Percentiles rank a stretch among this genome's conserved stretches.
phyloP scores from a whole-genome alignment of 2,329 filamentous ascomycete species.

The Ceratocystis ficicola region DNA sequence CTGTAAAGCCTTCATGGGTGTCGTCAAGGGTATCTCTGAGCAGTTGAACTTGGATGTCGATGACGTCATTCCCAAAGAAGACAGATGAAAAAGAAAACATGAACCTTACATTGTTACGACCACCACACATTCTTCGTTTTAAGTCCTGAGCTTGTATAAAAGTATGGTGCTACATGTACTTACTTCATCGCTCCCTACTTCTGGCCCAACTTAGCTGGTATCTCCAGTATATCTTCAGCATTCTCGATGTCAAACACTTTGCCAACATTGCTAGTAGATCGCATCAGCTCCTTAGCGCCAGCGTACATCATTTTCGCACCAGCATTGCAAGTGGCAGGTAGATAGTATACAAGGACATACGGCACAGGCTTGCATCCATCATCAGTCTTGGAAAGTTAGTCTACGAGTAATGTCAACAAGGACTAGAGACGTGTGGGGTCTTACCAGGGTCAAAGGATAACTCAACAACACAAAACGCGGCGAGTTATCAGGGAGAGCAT shows the following conservation, averaged over 20 bases:
- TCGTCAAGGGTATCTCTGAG: slow-evolving; percentile 60
- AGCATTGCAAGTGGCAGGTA: slow-evolving; percentile 80
- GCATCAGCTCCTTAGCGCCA: slow-evolving; percentile 88
- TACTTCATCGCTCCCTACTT: slow-evolving; percentile 23
- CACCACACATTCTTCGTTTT: neutral
- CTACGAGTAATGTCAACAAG: neutral
- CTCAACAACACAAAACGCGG: slow-evolving; percentile 83
- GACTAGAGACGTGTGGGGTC: slow-evolving; percentile 24
- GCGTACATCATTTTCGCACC: slow-evolving; percentile 89
- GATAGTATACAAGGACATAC: slow-evolving; percentile 89
- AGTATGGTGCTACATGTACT: neutral
- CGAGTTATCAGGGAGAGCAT: slow-evolving; percentile 84
- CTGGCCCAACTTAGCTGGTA: slow-evolving; percentile 51
- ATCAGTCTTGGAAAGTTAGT: slow-evolving; percentile 45
- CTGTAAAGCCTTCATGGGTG: slow-evolving; percentile 64
- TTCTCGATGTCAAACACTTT: slow-evolving; percentile 74
- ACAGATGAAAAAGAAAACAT: slow-evolving; percentile 23
- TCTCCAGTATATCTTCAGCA: slow-evolving; percentile 68
- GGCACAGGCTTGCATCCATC: slow-evolving; percentile 79
- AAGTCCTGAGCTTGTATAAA: neutral
- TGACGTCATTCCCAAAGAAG: slow-evolving; percentile 36
- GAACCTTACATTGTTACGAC: neutral
- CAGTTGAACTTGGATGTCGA: slow-evolving; percentile 53
- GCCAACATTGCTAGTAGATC: slow-evolving; percentile 82
- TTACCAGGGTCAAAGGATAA: slow-evolving; percentile 76